Conservation (phyloP, 306 rosid genomes). For the Acmispon strigosus region DNA sequence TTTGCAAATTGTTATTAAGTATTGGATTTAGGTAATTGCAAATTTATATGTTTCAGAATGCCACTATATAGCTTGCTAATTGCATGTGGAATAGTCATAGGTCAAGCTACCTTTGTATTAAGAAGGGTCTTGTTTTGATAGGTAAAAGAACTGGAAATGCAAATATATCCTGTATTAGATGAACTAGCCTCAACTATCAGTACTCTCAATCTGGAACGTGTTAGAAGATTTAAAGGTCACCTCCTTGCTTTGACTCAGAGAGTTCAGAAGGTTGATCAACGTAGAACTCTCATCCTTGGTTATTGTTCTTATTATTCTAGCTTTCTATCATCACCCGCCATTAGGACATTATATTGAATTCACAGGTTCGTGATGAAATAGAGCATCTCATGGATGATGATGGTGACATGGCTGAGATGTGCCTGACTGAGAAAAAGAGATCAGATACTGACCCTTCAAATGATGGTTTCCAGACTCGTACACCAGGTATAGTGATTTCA, state of each 20-base stretch:
- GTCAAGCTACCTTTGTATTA: not conserved
- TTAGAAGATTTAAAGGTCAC: slow-evolving; percentile 88
- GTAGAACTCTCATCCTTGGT: slow-evolving; percentile 4
- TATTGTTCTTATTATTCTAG: not conserved
- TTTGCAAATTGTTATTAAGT: not conserved
- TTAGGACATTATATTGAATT: slow-evolving; percentile 15
- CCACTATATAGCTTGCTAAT: not conserved
- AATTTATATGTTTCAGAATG: not conserved
- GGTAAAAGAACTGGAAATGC: slow-evolving; percentile 69
- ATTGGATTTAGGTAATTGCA: slow-evolving; percentile 4
- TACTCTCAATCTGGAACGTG: slow-evolving; percentile 87
- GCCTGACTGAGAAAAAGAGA: slow-evolving; percentile 89
- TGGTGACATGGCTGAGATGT: slow-evolving; percentile 99
- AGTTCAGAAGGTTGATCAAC: slow-evolving; percentile 74
- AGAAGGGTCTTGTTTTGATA: slow-evolving; percentile 33
- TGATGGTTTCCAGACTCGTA: slow-evolving; percentile 36
- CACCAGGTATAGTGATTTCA: slow-evolving; percentile 31
- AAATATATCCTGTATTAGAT: slow-evolving; percentile 87
- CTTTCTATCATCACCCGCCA: not conserved
- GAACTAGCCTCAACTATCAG: slow-evolving; percentile 72
- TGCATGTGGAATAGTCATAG: slow-evolving; percentile 7
- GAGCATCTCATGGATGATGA: slow-evolving; percentile 99
- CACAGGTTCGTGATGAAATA: slow-evolving; percentile 94
- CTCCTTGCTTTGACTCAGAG: slow-evolving; percentile 90
- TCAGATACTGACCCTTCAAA: slow-evolving; percentile 35